Conservation (phyloP, 371 early-diverging fungal genomes). For the Polyrhizophydium stewartii region DNA sequence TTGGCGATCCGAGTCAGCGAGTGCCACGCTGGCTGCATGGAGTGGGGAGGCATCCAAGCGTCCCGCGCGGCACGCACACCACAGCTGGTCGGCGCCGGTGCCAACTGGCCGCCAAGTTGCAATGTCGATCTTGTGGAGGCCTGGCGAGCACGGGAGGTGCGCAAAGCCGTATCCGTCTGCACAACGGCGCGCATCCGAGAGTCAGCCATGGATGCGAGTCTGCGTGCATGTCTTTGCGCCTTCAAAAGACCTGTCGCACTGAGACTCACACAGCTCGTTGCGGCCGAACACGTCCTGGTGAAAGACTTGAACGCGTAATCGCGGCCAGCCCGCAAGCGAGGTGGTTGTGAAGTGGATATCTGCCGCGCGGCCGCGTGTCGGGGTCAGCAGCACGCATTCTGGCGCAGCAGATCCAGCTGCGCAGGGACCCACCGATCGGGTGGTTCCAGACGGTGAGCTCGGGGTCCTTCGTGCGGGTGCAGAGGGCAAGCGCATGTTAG, state of each 20-base stretch:
- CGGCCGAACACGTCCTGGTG: conserved; percentile 43
- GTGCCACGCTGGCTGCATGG: no score
- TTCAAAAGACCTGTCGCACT: no score
- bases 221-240: no score
- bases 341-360: conserved; percentile 48
- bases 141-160: conserved; percentile 43
- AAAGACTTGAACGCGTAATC: conserved; percentile 42
- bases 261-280: conserved; percentile 39
- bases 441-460: conserved; percentile 42
- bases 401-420: background rate
- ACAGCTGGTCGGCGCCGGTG: conserved; percentile 34
- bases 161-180: conserved; percentile 47
- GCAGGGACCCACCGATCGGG: conserved; percentile 43
- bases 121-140: conserved; percentile 34
- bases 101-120: conserved; percentile 46
- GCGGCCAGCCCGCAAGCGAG: conserved; percentile 45
- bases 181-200: no score
- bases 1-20: no score
- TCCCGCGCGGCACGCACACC: conserved; percentile 23
- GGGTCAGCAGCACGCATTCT: background rate
- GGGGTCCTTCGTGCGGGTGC: conserved; percentile 25
- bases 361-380: conserved; percentile 4
- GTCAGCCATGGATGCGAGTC: no score
- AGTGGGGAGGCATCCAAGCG: no score
- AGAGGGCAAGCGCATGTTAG: background rate